Base-by-base conservation (phyloP, 768 basidiomycete genomes). In the Lactarius pseudohatsudake region DNA sequence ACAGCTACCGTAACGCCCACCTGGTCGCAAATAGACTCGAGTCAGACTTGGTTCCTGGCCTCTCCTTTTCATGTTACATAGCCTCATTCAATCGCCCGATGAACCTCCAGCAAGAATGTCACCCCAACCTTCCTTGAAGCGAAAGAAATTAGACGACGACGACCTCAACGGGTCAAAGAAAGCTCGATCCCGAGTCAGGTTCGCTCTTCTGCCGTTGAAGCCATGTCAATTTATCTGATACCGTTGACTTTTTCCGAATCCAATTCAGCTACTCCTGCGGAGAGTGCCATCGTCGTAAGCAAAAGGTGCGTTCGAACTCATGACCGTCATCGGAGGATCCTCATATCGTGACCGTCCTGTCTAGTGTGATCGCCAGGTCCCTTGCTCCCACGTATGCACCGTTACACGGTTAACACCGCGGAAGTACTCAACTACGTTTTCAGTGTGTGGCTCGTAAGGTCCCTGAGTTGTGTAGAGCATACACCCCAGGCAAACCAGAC, bases 201-300 rank as follows among this genome's bases (percentile, higher is more conserved):
- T 74, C 59, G 81, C 66, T 34, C 59, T 57, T 43, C 22, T 50
- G 13, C 43, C 38, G 22, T 38, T n/a, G 15, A 55, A 11, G n/a
- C 40, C 4, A 18, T n/a, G 57, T 28, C 40, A 57, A 22, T 40
- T 30, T 45, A 32, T 40, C 62, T 55, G 36, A 59, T 50, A 13
- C 28, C 15, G 36, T 41, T 7, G 26, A 43, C 32, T 30, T 65
- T 61, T 63, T 26, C 61, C 16, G 56, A 62, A 62, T 55, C 8
- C 72, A 92, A 62, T 53, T 8, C 72, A 92, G 90, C 76, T 92
- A 91, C 71, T 92, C 91, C 10, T 92, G 91, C 64, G 90, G 90
- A 20, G 92, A 94, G 78, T 94, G 92, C 69, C 92, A 94, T 78
- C 85, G 92, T 26, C 81, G 92, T 68, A 94, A 94, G 75, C 92